Evolutionary conservation across 1,284 basidiomycete genomes (phyloP).

Genomic region (Thelephora terrestris): DNA sequence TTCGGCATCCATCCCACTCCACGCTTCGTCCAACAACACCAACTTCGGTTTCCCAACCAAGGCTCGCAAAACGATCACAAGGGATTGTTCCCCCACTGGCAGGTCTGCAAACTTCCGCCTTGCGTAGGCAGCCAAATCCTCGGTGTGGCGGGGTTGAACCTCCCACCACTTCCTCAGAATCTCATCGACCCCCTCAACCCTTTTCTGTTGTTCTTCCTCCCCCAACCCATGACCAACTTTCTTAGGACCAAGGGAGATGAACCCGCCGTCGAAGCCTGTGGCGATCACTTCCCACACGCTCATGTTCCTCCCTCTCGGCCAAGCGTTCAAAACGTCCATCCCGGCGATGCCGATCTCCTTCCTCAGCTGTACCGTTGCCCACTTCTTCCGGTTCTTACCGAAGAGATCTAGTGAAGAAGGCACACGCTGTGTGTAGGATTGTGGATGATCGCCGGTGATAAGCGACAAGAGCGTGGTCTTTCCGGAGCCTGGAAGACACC

Average conservation of each 20-base stretch:
- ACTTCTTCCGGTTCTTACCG: constrained; percentile 50
- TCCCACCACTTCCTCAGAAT: constrained; percentile 54
- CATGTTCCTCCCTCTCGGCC: constrained; percentile 68
- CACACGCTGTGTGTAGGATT: constrained; percentile 73
- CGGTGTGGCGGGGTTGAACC: constrained; percentile 2
- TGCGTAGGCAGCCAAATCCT: constrained; percentile 30
- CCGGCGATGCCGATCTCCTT: constrained; percentile 69
- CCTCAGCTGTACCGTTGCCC: constrained; percentile 49
- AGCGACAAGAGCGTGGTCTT: constrained; percentile 94
- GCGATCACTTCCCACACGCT: constrained; percentile 71
- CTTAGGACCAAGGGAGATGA: constrained; percentile 40
- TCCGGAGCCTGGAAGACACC: constrained; percentile 60
- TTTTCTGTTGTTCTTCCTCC: constrained; percentile 31
- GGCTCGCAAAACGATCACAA: constrained; percentile 78
- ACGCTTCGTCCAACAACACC: constrained; percentile 82
- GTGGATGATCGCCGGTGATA: constrained; percentile 90
- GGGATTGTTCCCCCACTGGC: constrained; percentile 62
- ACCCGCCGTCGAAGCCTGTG: constrained; percentile 80
- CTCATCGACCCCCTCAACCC: constrained; percentile 35
- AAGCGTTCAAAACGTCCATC: constrained; percentile 87
- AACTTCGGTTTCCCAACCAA: constrained; percentile 62
- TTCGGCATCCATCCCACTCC: constrained; percentile 78
- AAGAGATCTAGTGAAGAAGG: constrained; percentile 63
- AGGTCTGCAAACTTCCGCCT: constrained; percentile 47
- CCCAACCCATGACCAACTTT: constrained; percentile 17